These are phyloP conservation scores for Wickerhamiella galacta DNA, from an alignment of 805 yeast genomes.

Conservation along the genomic window DNA sequence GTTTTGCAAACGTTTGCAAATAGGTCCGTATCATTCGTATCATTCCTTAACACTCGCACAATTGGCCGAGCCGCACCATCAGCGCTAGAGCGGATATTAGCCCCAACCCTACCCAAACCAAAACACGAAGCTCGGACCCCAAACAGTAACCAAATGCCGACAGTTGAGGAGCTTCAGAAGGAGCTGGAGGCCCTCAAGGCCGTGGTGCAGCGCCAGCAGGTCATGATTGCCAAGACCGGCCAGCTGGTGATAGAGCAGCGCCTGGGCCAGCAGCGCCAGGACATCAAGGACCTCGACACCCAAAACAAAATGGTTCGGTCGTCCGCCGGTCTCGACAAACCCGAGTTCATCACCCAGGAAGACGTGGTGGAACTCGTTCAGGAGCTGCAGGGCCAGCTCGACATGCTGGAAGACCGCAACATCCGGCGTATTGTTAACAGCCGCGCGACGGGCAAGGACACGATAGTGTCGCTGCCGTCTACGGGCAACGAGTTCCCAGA, in stretches of 20 bases:
- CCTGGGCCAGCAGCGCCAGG: slow-evolving; percentile 32
- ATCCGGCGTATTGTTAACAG: slow-evolving; percentile 56
- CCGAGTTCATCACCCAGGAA: slow-evolving; percentile 44
- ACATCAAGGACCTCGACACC: slow-evolving; percentile 11
- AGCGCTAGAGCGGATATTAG: too few species aligned
- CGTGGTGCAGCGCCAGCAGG: slow-evolving; percentile 49
- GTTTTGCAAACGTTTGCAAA: too few species aligned
- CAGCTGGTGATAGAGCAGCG: slow-evolving; percentile 59
- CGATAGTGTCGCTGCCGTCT: slow-evolving; percentile 55
- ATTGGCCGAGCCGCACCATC: too few species aligned
- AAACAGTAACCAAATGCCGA: too few species aligned
- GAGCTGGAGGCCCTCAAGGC: slow-evolving; percentile 9
- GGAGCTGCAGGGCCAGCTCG: slow-evolving; percentile 79
- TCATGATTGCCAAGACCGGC: slow-evolving; percentile 59
- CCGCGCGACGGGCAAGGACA: slow-evolving; percentile 27
- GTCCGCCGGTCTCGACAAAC: slow-evolving; percentile 3
- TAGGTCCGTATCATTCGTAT: too few species aligned
- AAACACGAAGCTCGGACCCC: too few species aligned
- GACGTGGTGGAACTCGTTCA: slow-evolving; percentile 77
- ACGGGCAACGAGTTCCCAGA: slow-evolving; percentile 51
- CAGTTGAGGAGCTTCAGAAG: background rate
- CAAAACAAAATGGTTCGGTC: slow-evolving; percentile 8
- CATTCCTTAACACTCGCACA: too few species aligned
- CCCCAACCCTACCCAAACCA: too few species aligned
- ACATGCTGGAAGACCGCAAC: slow-evolving; percentile 54